These are phyloP conservation scores for Pholiota molesta DNA, from an alignment of 768 basidiomycete genomes.

Conservation along the genomic window DNA sequence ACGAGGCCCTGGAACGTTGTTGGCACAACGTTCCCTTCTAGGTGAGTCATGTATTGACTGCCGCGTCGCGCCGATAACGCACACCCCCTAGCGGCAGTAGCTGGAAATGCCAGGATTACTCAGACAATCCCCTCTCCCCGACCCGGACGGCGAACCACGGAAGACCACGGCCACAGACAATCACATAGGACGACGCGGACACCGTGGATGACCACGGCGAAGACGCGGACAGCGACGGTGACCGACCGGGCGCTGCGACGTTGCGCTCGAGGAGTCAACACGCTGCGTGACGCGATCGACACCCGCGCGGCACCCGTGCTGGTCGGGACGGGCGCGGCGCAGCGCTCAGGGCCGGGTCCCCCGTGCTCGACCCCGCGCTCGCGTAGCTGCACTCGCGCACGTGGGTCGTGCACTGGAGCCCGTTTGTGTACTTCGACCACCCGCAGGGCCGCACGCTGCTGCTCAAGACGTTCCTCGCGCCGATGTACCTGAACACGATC, in stretches of 20 bases:
- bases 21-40: no score
- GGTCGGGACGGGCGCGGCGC: slow-evolving; percentile 34
- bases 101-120: no score
- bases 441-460: slow-evolving; percentile 88
- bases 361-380: slow-evolving; percentile 67
- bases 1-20: no score
- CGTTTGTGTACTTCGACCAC: slow-evolving; percentile 99
- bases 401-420: slow-evolving; percentile 97
- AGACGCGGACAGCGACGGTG: no score
- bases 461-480: slow-evolving; percentile 95
- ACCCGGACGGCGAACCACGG: no score
- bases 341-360: slow-evolving; percentile 31
- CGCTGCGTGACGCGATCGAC: slow-evolving; percentile 92
- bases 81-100: no score
- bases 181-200: no score
- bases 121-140: no score
- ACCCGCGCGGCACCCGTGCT: slow-evolving; percentile 62
- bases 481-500: slow-evolving; percentile 97
- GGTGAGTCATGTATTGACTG: no score
- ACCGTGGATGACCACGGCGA: no score
- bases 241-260: slow-evolving; percentile 91
- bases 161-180: no score
- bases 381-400: slow-evolving; percentile 92
- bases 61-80: no score
- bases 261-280: slow-evolving; percentile 94